These are phyloP conservation scores for Penicillium lagena DNA, from an alignment of 495 filamentous ascomycete species.

Conservation along the genomic window DNA sequence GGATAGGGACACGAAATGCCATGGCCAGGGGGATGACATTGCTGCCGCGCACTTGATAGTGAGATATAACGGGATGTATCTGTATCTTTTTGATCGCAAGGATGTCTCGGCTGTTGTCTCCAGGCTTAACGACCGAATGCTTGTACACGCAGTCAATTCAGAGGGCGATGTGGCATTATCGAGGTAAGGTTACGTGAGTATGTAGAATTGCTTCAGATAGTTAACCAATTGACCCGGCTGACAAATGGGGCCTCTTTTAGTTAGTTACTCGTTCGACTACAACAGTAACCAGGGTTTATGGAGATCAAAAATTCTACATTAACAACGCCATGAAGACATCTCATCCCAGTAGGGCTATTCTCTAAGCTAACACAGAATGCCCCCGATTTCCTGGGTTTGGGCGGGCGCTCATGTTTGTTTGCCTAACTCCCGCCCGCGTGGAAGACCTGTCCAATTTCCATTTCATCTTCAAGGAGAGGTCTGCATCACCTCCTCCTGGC, in stretches of 20 bases:
- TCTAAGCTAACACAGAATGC: conserved; percentile 29
- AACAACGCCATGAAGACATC: conserved; percentile 36
- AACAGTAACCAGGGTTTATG: conserved; percentile 18
- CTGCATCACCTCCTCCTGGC: conserved; percentile 42
- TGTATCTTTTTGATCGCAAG: no score
- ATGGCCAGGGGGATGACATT: conserved; percentile 49
- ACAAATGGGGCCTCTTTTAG: conserved; percentile 12
- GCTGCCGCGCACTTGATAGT: no score
- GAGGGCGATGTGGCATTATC: no score
- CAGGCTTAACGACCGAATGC: no score
- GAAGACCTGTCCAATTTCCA: background rate
- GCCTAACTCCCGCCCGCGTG: no score
- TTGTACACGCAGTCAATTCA: no score
- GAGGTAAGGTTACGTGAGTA: background rate
- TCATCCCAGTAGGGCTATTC: conserved; percentile 35
- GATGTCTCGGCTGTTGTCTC: no score
- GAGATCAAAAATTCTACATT: conserved; percentile 36
- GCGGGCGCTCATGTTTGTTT: conserved; percentile 2
- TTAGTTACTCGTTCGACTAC: no score
- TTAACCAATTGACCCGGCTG: conserved; percentile 1
- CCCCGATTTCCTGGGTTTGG: background rate
- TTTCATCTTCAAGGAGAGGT: conserved; percentile 34
- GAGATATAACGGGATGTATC: no score
- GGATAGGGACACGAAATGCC: conserved; percentile 51
- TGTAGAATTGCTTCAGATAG: background rate